These are phyloP conservation scores for Syncephalastrum monosporum DNA, from an alignment of 371 early-diverging fungal genomes.

Conservation along the genomic window DNA sequence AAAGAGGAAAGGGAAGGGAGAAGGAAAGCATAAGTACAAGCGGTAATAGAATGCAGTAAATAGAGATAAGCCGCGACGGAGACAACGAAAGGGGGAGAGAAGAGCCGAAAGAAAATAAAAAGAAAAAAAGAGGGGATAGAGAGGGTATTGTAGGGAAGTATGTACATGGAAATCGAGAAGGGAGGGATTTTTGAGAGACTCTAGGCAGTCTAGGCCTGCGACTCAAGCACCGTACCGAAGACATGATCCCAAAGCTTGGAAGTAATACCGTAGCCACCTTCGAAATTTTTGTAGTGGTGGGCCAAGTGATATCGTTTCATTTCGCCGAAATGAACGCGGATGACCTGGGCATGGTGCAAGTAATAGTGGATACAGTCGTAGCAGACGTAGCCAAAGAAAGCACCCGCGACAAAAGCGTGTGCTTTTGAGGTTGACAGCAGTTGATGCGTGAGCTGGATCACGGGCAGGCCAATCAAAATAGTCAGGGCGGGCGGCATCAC, in stretches of 20 bases:
- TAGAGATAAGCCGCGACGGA: too few species aligned
- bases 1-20: too few species aligned
- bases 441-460: conserved; percentile 51
- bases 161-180: too few species aligned
- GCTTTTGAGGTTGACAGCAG: conserved; percentile 53
- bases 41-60: too few species aligned
- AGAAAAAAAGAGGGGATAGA: too few species aligned
- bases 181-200: too few species aligned
- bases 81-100: too few species aligned
- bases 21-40: too few species aligned
- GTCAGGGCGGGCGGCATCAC: conserved; percentile 96
- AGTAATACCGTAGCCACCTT: conserved; percentile 91
- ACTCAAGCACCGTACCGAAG: conserved; percentile 59
- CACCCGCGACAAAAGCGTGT: conserved; percentile 71
- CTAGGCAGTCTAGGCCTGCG: too few species aligned
- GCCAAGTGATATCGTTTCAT: conserved; percentile 94
- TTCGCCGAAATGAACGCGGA: conserved; percentile 67
- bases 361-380: conserved; percentile 95
- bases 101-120: too few species aligned
- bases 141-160: too few species aligned
- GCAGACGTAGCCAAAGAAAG: conserved; percentile 78
- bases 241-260: conserved; percentile 90
- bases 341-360: conserved; percentile 87
- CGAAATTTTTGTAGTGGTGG: conserved; percentile 91
- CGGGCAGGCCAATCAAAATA: conserved; percentile 61